Evolutionary conservation across 2,329 filamentous ascomycete genomes (phyloP), one percentile per base, ranked within the genome.

Genomic region (Penicillium sp.): DNA sequence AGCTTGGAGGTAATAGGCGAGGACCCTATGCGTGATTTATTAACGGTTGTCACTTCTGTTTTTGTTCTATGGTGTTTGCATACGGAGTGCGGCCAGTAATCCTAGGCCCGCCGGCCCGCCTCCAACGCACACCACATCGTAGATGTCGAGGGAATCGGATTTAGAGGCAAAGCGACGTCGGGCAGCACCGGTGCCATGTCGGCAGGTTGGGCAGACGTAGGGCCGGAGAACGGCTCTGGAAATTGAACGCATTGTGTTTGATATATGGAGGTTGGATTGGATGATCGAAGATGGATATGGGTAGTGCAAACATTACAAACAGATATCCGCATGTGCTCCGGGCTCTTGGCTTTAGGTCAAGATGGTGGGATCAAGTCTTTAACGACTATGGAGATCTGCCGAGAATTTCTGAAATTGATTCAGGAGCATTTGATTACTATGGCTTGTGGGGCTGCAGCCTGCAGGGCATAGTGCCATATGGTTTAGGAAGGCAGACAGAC

Each of bases 71-170:
- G 19, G 10, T 16, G 33, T 10, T 10, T 34, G 68, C 79, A 60
- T 78, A 91, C 88, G 84, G 36, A 93, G 77, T 59, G 88, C 86
- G 52, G 87, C 81, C 48, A 91, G 74, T 28, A 95, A 80, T 63
- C 89, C 95, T 50, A 99, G 77, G 47, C 92, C 92, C 37, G 90
- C 90, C 19, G 91, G 90, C 4, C 91, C 90, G 54, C 90, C 91
- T 53, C 90, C 90, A 46, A 95, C 87, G 63, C 89, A 93, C 55
- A 95, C 89, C 28, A 95, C 87, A 80, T 95, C 90, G 75, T 93
- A 96, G 62, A 95, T 84, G 57, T 95, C 88, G 10, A 83, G 82
- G 43, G 66, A 52, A 12, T 64, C 61, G 10, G 71, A 28, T 39
- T 64, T 64, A 19, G 70, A 69, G 2, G 61, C 64, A 41, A 72